These are phyloP conservation scores for Camellia oleifera DNA, from an alignment of 179 eudicot species.

Conservation along the genomic window DNA sequence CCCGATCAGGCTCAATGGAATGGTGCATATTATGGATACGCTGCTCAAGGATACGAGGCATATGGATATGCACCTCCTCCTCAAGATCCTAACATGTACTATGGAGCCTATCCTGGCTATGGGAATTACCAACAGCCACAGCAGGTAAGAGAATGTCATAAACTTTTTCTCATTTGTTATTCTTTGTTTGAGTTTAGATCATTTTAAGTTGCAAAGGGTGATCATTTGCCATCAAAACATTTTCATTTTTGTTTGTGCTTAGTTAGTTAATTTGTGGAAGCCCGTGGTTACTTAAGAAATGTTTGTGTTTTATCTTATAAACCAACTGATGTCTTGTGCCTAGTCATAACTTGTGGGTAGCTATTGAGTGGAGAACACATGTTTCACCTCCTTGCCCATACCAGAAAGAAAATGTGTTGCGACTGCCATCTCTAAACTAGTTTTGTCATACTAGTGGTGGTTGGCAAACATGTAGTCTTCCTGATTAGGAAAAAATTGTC, in stretches of 20 bases:
- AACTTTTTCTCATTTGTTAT: neutral
- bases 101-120: constrained; percentile 78
- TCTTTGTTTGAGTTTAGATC: neutral
- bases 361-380: too few species aligned
- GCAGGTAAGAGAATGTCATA: constrained; percentile 41
- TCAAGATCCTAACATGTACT: constrained; percentile 87
- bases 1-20: constrained; percentile 65
- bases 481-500: too few species aligned
- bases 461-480: too few species aligned
- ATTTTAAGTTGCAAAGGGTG: neutral
- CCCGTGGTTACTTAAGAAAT: neutral
- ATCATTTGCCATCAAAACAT: neutral
- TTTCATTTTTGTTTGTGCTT: neutral
- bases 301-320: neutral
- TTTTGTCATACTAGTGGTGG: too few species aligned
- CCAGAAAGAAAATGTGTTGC: too few species aligned
- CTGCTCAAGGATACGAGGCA: constrained; percentile 69
- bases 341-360: too few species aligned
- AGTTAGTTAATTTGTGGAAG: neutral
- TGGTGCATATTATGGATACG: constrained; percentile 71
- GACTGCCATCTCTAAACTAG: too few species aligned
- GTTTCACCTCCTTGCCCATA: too few species aligned
- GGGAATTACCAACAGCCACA: constrained; percentile 79
- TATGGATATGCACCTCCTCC: constrained; percentile 72
- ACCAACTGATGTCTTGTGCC: neutral